Base-by-base conservation (phyloP, 2,329 filamentous ascomycete genomes). In the Corniculantispora saksenae region DNA sequence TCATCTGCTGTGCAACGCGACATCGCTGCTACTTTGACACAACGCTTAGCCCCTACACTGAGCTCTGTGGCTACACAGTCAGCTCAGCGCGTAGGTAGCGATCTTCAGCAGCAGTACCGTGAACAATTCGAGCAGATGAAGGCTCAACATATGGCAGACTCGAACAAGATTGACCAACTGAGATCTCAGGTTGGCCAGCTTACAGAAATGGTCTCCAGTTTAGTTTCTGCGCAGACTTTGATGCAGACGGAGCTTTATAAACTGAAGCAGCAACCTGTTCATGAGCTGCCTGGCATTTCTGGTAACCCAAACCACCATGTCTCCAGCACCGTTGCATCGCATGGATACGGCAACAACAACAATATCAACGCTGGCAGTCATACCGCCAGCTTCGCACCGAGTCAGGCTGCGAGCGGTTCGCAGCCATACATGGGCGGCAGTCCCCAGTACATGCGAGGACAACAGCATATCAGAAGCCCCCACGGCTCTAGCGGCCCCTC, bases 101-200 rank as follows among this genome's bases (percentile, higher is more conserved):
- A 93, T 62, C 82, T 94, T 57, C 89, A 95, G 72, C 84, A 86
- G 66, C 83, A 86, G 67, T 81, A 84, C 66, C 76, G 81, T 51
- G 79, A 83, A 25, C 81, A 84, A 67, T 79, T 86, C 54, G 79
- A 82, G 63, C 79, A 80, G 40, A 74, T 87, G 72, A 80, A 83
- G 68, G 78, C 79, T n/a, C 83, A 84, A 63, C 81, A 82, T 35
- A 75, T 74, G 7, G 79, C 79, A 3, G 84, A 88, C 63, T 79
- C 77, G 61, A 80, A 82, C 69, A 93, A 93, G 83, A 90, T 94
- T 65, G 87, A 91, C 62, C 86, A 91, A 71, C 82, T 94, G n/a
- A 83, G 89, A 9, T 83, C 84, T 17, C 83, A 91, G 35, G 87
- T 92, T 5, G 84, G 84, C 38, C 84, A 86, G 27, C 81, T 94